Percentiles rank a stretch among this genome's conserved stretches.
Evolutionary conservation across 768 basidiomycete genomes (phyloP).

Genomic region (Tylopilus felleus): DNA sequence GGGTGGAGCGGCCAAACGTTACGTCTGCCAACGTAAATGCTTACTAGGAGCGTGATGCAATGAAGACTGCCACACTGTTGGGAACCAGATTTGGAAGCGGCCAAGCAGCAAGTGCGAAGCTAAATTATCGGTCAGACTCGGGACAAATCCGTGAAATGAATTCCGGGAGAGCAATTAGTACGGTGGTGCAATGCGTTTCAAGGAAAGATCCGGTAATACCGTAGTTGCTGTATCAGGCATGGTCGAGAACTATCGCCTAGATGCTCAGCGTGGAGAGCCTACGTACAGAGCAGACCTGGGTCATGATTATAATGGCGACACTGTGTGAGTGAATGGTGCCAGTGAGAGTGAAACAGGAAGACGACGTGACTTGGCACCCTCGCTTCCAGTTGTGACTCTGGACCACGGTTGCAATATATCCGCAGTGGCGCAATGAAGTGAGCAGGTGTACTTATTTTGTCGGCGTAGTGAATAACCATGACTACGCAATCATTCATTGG

Average conservation of each 20-base stretch:
- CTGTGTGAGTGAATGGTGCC: not conserved
- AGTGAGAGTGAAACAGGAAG: not conserved
- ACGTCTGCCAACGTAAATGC: not conserved
- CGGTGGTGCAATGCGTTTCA: conserved; percentile 11
- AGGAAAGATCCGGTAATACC: conserved; percentile 13
- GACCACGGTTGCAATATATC: conserved; percentile 3
- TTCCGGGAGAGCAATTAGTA: not conserved
- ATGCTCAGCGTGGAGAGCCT: not conserved
- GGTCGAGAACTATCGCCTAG: not conserved
- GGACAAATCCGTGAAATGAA: conserved; percentile 4
- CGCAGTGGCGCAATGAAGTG: not conserved
- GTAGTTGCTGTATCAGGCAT: conserved; percentile 2
- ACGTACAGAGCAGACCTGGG: not conserved
- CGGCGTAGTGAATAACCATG: conserved; percentile 18
- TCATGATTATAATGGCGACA: no score
- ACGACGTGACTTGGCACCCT: not conserved
- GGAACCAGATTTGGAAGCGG: not conserved
- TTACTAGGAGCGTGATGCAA: not conserved
- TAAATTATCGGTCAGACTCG: conserved; percentile 1
- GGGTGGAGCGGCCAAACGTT: not conserved
- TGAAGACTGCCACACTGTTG: not conserved
- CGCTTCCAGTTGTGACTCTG: not conserved
- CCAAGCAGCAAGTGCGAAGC: not conserved
- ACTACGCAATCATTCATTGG: conserved; percentile 2
- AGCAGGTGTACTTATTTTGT: not conserved